phyloP scores from a whole-genome alignment of 148 eudicot species.

The Chenopodium berlandieri region DNA sequence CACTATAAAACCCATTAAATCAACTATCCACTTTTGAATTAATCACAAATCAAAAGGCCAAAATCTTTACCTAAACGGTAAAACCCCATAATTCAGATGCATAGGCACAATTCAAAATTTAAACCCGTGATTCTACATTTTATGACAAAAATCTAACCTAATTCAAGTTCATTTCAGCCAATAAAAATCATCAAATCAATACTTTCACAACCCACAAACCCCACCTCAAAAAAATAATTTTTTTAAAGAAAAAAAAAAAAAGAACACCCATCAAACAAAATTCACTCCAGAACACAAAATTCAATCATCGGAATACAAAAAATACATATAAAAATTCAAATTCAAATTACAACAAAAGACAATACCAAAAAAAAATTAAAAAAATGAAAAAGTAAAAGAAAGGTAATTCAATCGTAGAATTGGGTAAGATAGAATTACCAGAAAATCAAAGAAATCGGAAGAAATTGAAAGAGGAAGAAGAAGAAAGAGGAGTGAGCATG shows the following conservation, averaged over 20 bases:
- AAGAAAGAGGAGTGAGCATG: not conserved
- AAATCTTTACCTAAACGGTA: not conserved
- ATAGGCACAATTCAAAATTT: not conserved
- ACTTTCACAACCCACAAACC: not conserved
- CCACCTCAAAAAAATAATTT: not conserved
- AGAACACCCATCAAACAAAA: not conserved
- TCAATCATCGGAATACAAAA: not conserved
- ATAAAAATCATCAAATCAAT: not conserved
- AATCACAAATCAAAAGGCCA: not conserved
- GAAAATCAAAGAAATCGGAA: slow-evolving; percentile 1
- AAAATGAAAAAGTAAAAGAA: too few relatives aligned
- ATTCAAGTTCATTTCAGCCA: not conserved
- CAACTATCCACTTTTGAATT: not conserved
- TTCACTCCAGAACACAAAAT: not conserved
- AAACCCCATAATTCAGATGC: not conserved
- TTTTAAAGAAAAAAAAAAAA: not conserved
- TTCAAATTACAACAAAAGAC: not conserved
- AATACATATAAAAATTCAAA: too few relatives aligned
- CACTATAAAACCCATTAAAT: not conserved
- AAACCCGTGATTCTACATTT: not conserved
- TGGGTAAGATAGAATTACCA: not conserved
- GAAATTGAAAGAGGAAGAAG: not conserved
- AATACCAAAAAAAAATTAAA: not conserved
- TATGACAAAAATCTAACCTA: not conserved
- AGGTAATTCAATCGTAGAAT: too few relatives aligned